These are phyloP conservation scores for Alloteropsis semialata DNA, from an alignment of 176 grass and related monocot species.

Conservation along the genomic window DNA sequence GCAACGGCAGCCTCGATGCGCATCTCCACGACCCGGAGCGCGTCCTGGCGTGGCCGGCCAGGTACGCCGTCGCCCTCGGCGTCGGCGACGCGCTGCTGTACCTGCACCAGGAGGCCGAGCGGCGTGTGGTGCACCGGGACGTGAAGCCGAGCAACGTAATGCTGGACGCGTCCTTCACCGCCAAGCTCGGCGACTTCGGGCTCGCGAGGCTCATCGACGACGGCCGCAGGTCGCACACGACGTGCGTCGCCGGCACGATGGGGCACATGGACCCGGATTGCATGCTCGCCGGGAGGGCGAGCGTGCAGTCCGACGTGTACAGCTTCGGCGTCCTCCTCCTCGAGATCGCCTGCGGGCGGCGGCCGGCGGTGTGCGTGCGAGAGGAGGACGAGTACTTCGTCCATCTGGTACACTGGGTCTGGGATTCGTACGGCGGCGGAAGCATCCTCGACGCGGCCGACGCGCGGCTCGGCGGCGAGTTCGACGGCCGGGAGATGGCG, in stretches of 20 bases:
- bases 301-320: slow-evolving; percentile 22
- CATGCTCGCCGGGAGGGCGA: neutral
- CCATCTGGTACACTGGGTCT: slow-evolving; percentile 17
- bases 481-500: slow-evolving; percentile 6
- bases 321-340: slow-evolving; percentile 51
- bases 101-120: slow-evolving; percentile 14
- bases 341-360: slow-evolving; percentile 16
- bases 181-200: slow-evolving; percentile 41
- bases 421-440: neutral
- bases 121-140: slow-evolving; percentile 5
- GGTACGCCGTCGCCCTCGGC: slow-evolving; percentile 3
- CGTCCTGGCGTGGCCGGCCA: too few relatives aligned
- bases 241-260: neutral
- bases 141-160: slow-evolving; percentile 48
- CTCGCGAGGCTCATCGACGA: slow-evolving; percentile 4
- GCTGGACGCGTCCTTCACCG: neutral
- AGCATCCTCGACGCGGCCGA: neutral
- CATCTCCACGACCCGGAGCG: too few relatives aligned
- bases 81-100: slow-evolving; percentile 21
- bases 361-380: neutral
- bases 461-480: neutral
- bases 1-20: too few relatives aligned
- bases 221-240: neutral
- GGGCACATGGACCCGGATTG: neutral
- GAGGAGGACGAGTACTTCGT: neutral